A percentile compares a stretch with the other conserved stretches of the same genome.
Evolutionary conservation across 306 rosid species (phyloP).

Genomic region (Chamaecrista fasciculata): DNA sequence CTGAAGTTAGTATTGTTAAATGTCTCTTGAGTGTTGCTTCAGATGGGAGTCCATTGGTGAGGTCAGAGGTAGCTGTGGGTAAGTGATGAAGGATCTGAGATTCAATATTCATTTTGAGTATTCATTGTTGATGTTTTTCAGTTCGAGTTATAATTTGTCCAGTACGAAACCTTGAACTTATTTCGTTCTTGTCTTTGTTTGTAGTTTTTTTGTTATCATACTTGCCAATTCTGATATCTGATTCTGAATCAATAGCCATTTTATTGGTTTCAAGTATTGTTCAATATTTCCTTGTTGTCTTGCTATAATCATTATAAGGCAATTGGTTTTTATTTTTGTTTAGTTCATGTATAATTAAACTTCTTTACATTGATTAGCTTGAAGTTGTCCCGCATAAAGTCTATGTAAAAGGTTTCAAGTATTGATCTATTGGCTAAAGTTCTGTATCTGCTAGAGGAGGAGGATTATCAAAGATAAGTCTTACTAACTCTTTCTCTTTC

Average conservation of each 20-base stretch:
- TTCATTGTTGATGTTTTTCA: not conserved
- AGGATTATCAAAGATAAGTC: not conserved
- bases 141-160: constrained; percentile 11
- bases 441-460: not conserved
- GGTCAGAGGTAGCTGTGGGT: constrained; percentile 99
- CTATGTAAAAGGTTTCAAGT: not conserved
- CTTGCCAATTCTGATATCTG: not conserved
- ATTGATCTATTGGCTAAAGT: not conserved
- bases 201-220: not conserved
- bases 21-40: constrained; percentile 78
- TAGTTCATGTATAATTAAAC: not conserved
- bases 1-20: constrained; percentile 80
- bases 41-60: constrained; percentile 97
- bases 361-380: not conserved
- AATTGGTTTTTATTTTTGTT: not conserved
- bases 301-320: not conserved
- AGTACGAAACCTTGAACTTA: not conserved
- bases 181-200: too few species aligned
- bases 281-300: not conserved
- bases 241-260: not conserved
- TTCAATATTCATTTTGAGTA: constrained; percentile 16
- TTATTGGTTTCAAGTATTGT: too few species aligned
- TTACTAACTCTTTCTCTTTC: constrained; percentile 20
- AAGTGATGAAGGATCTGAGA: constrained; percentile 45
- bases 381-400: not conserved